Evolutionary conservation across 2,329 filamentous ascomycete species (phyloP), one percentile per base, ranked within the genome.

Genomic region (Daldinia eschscholtzii): DNA sequence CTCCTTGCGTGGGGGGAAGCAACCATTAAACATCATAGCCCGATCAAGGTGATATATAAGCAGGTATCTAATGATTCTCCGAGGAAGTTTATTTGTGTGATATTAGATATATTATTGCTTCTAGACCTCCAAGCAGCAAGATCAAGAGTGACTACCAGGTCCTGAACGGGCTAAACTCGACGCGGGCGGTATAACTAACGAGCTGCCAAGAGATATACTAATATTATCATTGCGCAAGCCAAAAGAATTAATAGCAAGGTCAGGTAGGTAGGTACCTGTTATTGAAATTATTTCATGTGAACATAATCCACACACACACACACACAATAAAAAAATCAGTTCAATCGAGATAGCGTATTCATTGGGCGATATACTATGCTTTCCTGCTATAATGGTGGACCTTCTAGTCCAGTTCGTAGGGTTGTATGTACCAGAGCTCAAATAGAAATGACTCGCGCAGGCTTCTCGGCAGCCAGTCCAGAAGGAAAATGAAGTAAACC

Each of bases 391-490:
- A 35, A 33, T 33, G 9, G 15, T 37, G 12, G 50, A 12, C 30
- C 30, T 20, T 28, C 23, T 33, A 61, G 35, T 7, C 12, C 57
- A 1, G 13, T 35, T 41, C 6, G 33, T 52, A 30, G 9, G 33
- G 23, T 18, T 26, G 15, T 53, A 1, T 37, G 23, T 28, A n/a
- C n/a, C 30, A 15, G 39, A 13, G 30, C 39, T 23, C 12, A 41
- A 46, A 20, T 4, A 12, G 13, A 28, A 67, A 63, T 67, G 64
- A 67, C 64, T 67, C 59, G 59, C n/a, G 13, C 4, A 13, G 18
- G n/a, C 2, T 18, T 33, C 50, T 28, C 9, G 15, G 35, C n/a
- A 18, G 9, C n/a, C 15, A n/a, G 15, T 26, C 39, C 53, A 23
- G 13, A 26, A 18, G 20, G 42, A 41, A 6, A 41, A 44, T 68